Percentiles rank a stretch among this genome's conserved stretches.
These are phyloP conservation scores for Coniophora puteana DNA, from an alignment of 1,284 basidiomycete species.

Conservation along the genomic window DNA sequence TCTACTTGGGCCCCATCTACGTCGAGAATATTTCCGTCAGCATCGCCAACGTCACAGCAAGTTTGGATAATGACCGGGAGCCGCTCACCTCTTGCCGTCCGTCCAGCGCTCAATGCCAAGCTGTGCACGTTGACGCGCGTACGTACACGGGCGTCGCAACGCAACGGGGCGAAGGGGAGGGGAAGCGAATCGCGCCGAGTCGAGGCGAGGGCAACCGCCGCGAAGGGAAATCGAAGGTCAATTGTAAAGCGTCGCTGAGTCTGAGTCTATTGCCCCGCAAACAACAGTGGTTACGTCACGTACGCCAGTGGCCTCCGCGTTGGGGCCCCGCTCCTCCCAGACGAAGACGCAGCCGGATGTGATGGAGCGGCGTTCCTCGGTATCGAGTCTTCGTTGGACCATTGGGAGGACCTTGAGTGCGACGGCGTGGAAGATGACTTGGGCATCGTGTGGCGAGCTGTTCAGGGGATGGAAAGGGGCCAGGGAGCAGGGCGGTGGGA, in stretches of 20 bases:
- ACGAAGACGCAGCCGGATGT: conserved; percentile 72
- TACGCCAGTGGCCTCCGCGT: conserved; percentile 64
- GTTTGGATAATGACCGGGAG: conserved; percentile 27
- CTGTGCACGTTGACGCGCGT: conserved; percentile 33
- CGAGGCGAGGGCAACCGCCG: background rate
- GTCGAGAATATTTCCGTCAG: conserved; percentile 1
- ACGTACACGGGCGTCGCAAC: too few species aligned
- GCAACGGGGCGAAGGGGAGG: too few species aligned
- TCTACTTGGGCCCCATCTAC: conserved; percentile 70
- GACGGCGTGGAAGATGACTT: conserved; percentile 74
- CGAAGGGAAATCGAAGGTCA: background rate
- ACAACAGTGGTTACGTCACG: conserved; percentile 21
- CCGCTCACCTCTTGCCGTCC: conserved; percentile 59
- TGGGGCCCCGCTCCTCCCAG: conserved; percentile 77
- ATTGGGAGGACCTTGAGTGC: conserved; percentile 58
- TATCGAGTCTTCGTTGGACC: conserved; percentile 70
- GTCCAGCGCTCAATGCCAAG: conserved; percentile 79
- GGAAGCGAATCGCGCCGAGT: too few species aligned
- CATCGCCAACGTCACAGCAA: conserved; percentile 18
- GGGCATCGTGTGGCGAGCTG: conserved; percentile 62
- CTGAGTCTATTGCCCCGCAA: too few species aligned
- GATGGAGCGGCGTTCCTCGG: conserved; percentile 63
- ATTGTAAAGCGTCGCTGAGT: too few species aligned
- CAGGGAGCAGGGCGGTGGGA: too few species aligned
- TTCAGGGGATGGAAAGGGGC: conserved; percentile 35